phyloP scores from a whole-genome alignment of 2,329 filamentous ascomycete species.

The Mycosphaerelloides madeirae region DNA sequence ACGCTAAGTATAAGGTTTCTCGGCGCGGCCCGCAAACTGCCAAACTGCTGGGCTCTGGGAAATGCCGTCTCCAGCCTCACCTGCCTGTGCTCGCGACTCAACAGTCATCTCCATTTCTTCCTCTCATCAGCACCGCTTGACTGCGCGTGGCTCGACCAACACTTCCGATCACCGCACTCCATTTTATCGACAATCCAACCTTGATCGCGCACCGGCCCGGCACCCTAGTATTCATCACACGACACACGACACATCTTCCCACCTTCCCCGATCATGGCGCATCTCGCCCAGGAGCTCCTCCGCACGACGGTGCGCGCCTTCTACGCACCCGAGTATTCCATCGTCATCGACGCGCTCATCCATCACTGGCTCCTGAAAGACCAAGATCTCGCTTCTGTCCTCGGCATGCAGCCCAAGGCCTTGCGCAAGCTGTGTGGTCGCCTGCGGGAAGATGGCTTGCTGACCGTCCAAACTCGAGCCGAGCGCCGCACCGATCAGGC shows the following conservation, averaged over 20 bases:
- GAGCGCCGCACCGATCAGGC: slow-evolving; percentile 33
- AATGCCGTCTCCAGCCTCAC: no score
- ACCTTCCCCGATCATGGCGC: slow-evolving; percentile 37
- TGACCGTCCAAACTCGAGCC: slow-evolving; percentile 63
- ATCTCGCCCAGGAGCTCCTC: slow-evolving; percentile 71
- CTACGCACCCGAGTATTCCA: slow-evolving; percentile 77
- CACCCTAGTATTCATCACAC: neutral
- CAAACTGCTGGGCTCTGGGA: no score
- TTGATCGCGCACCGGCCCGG: no score
- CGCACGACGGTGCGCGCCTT: slow-evolving; percentile 82
- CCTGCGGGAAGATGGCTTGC: slow-evolving; percentile 78
- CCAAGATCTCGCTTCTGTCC: slow-evolving; percentile 78
- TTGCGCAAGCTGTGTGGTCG: slow-evolving; percentile 83
- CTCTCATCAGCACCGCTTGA: slow-evolving; percentile 28
- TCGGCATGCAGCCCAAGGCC: slow-evolving; percentile 87
- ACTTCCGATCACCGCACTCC: neutral
- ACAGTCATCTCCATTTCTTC: slow-evolving; percentile 2
- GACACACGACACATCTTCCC: neutral
- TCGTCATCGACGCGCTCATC: slow-evolving; percentile 75
- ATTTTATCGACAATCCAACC: neutral
- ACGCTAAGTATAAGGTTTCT: no score
- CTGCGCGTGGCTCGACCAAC: slow-evolving; percentile 20
- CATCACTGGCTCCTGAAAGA: slow-evolving; percentile 72
- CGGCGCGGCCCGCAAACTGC: no score
- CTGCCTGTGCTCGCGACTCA: no score